phyloP scores from a whole-genome alignment of 208 protist species.

The Novymonas esmeraldas region DNA sequence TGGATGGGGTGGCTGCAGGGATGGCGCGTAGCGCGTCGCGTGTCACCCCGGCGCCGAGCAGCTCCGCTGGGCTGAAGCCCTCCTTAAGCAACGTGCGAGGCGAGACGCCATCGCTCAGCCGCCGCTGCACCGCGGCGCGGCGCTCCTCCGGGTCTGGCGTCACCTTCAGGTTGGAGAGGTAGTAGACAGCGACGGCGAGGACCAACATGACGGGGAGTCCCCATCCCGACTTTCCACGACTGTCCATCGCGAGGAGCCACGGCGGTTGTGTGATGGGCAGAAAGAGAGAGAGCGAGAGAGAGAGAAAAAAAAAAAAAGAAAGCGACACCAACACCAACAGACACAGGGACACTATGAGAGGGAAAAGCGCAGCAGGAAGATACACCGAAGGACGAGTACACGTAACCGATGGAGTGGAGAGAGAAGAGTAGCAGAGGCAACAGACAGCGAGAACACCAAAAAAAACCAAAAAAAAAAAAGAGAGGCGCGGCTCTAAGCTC shows the following conservation, averaged over 20 bases:
- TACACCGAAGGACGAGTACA: too few relatives aligned
- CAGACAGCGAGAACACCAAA: too few relatives aligned
- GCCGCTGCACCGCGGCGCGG: background rate
- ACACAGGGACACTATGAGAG: too few relatives aligned
- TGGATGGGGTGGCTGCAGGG: background rate
- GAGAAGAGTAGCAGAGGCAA: too few relatives aligned
- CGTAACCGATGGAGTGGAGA: too few relatives aligned
- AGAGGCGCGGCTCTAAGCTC: too few relatives aligned
- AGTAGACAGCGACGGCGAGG: constrained; percentile 19
- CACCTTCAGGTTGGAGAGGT: constrained; percentile 3
- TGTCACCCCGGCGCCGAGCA: constrained; percentile 23
- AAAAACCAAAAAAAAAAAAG: too few relatives aligned
- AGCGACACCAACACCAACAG: background rate
- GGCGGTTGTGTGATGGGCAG: background rate
- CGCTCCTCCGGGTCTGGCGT: constrained; percentile 7
- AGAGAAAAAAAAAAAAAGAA: background rate
- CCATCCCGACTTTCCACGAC: constrained; percentile 14
- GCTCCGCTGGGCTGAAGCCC: constrained; percentile 25
- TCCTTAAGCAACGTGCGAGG: constrained; percentile 18
- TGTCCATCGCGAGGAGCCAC: constrained; percentile 13
- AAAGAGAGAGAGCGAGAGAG: too few relatives aligned
- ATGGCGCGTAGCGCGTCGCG: constrained; percentile 2
- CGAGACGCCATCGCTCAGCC: constrained; percentile 8
- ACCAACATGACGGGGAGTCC: constrained; percentile 19
- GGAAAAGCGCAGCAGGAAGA: too few relatives aligned